Base-by-base conservation (phyloP, 768 basidiomycete species). In the Tubosaeta sp. region DNA sequence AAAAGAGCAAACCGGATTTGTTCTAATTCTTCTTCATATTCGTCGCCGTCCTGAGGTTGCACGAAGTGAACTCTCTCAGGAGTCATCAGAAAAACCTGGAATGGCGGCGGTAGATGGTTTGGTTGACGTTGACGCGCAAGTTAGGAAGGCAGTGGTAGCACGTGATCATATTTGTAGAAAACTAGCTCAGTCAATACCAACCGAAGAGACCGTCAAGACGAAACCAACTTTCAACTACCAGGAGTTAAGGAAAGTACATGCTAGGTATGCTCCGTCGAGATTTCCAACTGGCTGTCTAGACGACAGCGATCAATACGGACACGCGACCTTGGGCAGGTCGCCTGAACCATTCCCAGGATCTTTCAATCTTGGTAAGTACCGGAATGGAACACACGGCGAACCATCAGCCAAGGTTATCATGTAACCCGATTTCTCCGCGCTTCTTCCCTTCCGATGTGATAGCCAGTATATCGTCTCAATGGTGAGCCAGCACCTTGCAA, bases 11-110 rank as follows among this genome's bases (percentile, higher is more conserved):
- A 85, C 85, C 82, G 75, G 51, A 86, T 85, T 59, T 80, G 74
- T 62, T 84, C 85, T 48, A 85, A 74, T 62, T 85, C 85, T 57
- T 86, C 83, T 63, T 82, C 80, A 32, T 82, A 76, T 62, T 75
- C 77, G 60, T 74, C 75, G 38, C 59, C 56, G 19, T 58, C 56
- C 12, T 43, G 53, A 22, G 57, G 61, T 57, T 59, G 64, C 46
- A 58, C 46, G 47, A 67, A 71, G 31, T 48, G 66, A 33, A 54
- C 52, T 31, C 57, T 53, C 50, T 53, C 54, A 35, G 39, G 59
- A 43, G 61, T 49, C 69, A 69, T 69, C 43, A 43, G 41, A 22
- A 39, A 47, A 44, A 46, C 46, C 16, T 22, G 54, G 33, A 41
- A 39, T 26, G 8, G 19, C 42, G 19, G 26, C 43, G 17, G 42